Conservation (phyloP, 176 grass and related monocot genomes). For the Melocanna baccifera region DNA sequence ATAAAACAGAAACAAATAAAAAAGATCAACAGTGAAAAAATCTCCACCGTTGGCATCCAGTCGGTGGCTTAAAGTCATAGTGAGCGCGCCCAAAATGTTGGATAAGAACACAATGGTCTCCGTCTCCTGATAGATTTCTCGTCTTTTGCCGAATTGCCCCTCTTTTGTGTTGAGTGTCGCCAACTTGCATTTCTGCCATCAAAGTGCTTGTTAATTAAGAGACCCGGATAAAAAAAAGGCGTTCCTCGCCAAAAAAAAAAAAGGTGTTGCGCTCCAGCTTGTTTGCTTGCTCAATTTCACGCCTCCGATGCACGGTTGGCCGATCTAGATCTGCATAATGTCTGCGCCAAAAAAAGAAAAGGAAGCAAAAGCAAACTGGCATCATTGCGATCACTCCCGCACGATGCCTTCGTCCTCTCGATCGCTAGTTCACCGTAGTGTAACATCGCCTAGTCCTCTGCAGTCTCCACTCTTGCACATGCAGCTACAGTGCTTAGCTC, state of each 20-base stretch:
- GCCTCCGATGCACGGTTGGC: background rate
- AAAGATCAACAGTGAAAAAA: too few species aligned
- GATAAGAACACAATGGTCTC: background rate
- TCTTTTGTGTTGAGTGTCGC: background rate
- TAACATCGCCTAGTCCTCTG: background rate
- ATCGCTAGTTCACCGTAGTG: background rate
- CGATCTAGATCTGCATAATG: background rate
- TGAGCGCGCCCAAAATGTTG: background rate
- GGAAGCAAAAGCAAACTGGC: background rate
- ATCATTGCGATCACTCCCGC: background rate
- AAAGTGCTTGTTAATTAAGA: too few species aligned
- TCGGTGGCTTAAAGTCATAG: too few species aligned
- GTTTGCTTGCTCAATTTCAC: background rate
- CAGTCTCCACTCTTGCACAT: background rate
- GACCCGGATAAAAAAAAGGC: too few species aligned
- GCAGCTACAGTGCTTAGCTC: background rate
- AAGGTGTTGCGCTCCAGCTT: too few species aligned
- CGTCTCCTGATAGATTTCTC: background rate
- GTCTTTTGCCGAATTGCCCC: background rate
- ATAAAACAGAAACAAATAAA: too few species aligned
- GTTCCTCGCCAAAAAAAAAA: too few species aligned
- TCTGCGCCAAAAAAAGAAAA: background rate
- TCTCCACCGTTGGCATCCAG: too few species aligned
- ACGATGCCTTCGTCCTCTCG: background rate
- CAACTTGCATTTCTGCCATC: background rate